A percentile compares a stretch with the other conserved stretches of the same genome.
phyloP scores from a whole-genome alignment of 345 rosid species.

The Gossypium turneri region DNA sequence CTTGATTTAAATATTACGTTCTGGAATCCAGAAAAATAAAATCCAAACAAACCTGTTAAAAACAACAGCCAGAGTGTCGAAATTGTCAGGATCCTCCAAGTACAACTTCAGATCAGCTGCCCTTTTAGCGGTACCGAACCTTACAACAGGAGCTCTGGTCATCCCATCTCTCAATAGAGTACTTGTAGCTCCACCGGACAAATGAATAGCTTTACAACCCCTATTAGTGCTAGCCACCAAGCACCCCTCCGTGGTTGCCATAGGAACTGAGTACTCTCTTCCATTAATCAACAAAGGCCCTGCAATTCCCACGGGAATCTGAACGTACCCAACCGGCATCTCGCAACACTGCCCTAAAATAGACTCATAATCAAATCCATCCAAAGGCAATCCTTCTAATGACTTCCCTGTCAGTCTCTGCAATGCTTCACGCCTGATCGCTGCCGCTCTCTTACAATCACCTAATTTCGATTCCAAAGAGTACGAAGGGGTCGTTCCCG shows the following conservation, averaged over 20 bases:
- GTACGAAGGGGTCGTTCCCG: conserved; percentile 46
- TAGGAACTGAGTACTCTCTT: conserved; percentile 9
- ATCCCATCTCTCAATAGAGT: conserved; percentile 42
- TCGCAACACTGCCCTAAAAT: conserved; percentile 75
- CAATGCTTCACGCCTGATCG: conserved; percentile 52
- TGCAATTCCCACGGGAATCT: conserved; percentile 69
- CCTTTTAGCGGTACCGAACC: no score
- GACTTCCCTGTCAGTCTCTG: conserved; percentile 53
- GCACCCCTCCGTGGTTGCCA: conserved; percentile 13
- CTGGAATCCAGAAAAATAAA: not conserved
- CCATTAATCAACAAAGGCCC: conserved; percentile 65
- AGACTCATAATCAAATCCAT: conserved; percentile 58
- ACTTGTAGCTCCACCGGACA: conserved; percentile 56
- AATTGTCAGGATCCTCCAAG: conserved; percentile 53
- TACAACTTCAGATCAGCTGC: conserved; percentile 42
- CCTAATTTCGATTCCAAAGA: conserved; percentile 60
- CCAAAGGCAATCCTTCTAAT: conserved; percentile 47
- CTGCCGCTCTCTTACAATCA: conserved; percentile 55
- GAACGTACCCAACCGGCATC: conserved; percentile 72
- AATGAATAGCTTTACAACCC: conserved; percentile 62
- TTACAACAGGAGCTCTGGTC: no score
- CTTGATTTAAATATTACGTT: not conserved
- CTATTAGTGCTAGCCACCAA: conserved; percentile 70
- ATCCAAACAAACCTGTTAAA: conserved; percentile 43
- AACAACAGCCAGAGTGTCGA: conserved; percentile 33